phyloP scores from a whole-genome alignment of 495 filamentous ascomycete genomes.

The Aspergillus incahuasiensis region DNA sequence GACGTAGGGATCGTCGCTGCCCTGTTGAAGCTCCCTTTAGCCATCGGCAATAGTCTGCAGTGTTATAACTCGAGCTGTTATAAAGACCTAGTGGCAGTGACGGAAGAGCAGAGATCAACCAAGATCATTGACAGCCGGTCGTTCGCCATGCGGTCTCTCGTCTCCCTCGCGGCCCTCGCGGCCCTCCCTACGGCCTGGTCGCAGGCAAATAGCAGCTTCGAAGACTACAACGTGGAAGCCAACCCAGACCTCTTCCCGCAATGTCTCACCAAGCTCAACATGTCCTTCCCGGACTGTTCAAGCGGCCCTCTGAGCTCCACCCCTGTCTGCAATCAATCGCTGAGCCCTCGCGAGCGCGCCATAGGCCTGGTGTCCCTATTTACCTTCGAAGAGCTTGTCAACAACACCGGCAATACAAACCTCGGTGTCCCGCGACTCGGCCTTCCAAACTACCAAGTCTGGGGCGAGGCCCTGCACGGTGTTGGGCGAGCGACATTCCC shows the following conservation, averaged over 20 bases:
- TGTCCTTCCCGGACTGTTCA: constrained; percentile 32
- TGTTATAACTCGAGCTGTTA: background rate
- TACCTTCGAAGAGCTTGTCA: constrained; percentile 52
- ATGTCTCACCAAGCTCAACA: constrained; percentile 20
- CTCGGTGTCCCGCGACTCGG: constrained; percentile 55
- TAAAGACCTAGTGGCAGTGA: background rate
- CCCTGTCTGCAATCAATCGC: constrained; percentile 46
- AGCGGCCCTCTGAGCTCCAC: constrained; percentile 29
- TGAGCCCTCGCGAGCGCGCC: constrained; percentile 43
- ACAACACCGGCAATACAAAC: constrained; percentile 50
- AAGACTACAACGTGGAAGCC: constrained; percentile 28
- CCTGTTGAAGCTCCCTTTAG: background rate
- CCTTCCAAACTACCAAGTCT: constrained; percentile 48
- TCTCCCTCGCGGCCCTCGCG: constrained; percentile 13
- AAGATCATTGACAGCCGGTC: background rate
- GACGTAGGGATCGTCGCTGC: background rate
- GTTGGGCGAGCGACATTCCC: constrained; percentile 51
- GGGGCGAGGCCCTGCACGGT: constrained; percentile 54
- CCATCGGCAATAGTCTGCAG: background rate
- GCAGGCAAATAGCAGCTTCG: constrained; percentile 29
- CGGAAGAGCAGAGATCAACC: background rate
- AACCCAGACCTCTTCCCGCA: constrained; percentile 28
- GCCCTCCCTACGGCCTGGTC: constrained; percentile 25
- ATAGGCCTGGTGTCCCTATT: constrained; percentile 38
- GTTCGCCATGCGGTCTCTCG: background rate